Conservation (phyloP, 2,329 filamentous ascomycete genomes). For the Fusarium fracticaudum region DNA sequence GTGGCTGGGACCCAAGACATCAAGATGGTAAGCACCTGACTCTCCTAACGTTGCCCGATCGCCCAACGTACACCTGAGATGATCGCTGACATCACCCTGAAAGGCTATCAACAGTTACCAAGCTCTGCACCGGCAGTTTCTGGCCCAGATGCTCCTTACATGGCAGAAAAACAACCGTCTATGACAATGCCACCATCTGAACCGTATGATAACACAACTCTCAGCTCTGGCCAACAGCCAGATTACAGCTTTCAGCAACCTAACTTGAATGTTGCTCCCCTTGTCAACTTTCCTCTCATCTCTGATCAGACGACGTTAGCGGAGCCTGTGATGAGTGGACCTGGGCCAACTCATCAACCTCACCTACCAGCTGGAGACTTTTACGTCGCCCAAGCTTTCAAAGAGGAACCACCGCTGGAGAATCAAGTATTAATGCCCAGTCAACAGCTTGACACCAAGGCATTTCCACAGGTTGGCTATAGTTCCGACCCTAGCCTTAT, state of each 20-base stretch:
- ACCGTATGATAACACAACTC: constrained; percentile 21
- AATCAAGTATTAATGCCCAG: constrained; percentile 22
- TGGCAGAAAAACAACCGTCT: constrained; percentile 42
- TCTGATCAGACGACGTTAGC: constrained; percentile 28
- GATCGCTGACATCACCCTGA: constrained; percentile 18
- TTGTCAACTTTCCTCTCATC: constrained; percentile 36
- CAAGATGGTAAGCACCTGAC: constrained; percentile 45
- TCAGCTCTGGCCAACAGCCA: constrained; percentile 24
- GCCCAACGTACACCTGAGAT: not conserved
- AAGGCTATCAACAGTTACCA: constrained; percentile 50
- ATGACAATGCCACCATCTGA: constrained; percentile 36
- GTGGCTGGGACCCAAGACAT: constrained; percentile 42
- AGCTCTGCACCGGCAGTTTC: constrained; percentile 40
- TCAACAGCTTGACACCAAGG: constrained; percentile 31
- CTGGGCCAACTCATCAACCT: constrained; percentile 22
- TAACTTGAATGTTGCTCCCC: constrained; percentile 28
- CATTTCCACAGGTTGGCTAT: constrained; percentile 35
- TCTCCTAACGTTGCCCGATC: not conserved
- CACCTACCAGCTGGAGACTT: constrained; percentile 32
- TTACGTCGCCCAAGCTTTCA: constrained; percentile 31
- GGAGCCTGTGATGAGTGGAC: constrained; percentile 26
- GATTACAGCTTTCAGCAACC: constrained; percentile 31
- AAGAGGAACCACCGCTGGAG: constrained; percentile 32
- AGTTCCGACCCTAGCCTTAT: constrained; percentile 23
- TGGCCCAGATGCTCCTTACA: constrained; percentile 46